Evolutionary conservation across 306 rosid genomes (phyloP), one percentile per base, ranked within the genome.

Genomic region (Betula pendula): DNA sequence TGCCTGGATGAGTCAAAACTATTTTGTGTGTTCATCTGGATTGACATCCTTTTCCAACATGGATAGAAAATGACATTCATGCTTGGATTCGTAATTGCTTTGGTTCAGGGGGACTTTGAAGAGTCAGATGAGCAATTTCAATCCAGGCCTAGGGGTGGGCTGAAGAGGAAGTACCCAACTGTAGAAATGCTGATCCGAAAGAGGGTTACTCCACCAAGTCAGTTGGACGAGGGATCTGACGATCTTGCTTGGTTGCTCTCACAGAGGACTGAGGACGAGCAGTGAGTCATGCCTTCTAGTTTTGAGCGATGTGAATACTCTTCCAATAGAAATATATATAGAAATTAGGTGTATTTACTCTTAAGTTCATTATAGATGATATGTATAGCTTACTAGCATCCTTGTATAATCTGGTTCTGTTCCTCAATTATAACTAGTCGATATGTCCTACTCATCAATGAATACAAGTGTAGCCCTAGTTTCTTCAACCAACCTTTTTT

Each of bases 61-160:
- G 53, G 13, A 44, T 40, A 27, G 72, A 15, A 12, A 58, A 75
- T 24, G 58, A 58, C 59, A 33, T 63, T 74, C 29, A 48, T 10
- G 14, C 22, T 27, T 14, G 19, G 15, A 29, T 22, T 67, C 70
- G 40, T 53, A 29, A 4, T 79, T 72, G 2, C 58, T 25, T 52
- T 71, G 53, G 33, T 75, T 19, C 86, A 96, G 98, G 98, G 99
- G 15, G 91, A 92, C 82, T 96, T 96, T 75, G 93, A 81, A 79
- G 97, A 81, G 77, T 76, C 85, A 4, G 98, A 95, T 56, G 89
- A 84, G 77, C 86, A 76, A 77, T 95, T 88, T 76, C 89, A 86
- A 50, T 89, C 97, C 35, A 88, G 89, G 87, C 86, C 90, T 1
- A 88, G 90, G 71, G 99, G 99, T 20, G 97, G 99, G 69, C 67